These are phyloP conservation scores for Tylopilus subfusipes DNA, from an alignment of 768 basidiomycete genomes.

Conservation along the genomic window DNA sequence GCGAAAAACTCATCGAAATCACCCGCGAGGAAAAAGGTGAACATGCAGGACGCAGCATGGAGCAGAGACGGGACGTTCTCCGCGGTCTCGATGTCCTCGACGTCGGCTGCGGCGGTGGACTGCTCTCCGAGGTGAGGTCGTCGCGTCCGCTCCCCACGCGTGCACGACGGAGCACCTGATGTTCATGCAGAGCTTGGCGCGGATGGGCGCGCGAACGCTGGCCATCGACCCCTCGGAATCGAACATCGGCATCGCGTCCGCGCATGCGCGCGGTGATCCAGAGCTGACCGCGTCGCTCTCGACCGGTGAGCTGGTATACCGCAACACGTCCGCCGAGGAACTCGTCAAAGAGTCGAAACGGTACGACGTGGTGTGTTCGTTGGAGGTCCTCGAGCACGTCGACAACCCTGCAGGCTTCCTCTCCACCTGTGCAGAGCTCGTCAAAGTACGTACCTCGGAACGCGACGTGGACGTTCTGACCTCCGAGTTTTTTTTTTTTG, in stretches of 20 bases:
- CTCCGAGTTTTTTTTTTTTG: background rate
- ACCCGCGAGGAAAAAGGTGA: slow-evolving; percentile 51
- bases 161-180: background rate
- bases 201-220: slow-evolving; percentile 82
- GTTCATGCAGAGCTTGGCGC: slow-evolving; percentile 65
- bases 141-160: background rate
- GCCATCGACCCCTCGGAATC: slow-evolving; percentile 91
- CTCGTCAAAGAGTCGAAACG: slow-evolving; percentile 60
- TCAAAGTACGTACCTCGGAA: slow-evolving; percentile 60
- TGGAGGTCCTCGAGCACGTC: slow-evolving; percentile 98
- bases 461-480: slow-evolving; percentile 3
- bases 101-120: slow-evolving; percentile 93
- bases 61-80: slow-evolving; percentile 38
- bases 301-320: slow-evolving; percentile 53
- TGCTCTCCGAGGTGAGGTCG: slow-evolving; percentile 77
- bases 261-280: slow-evolving; percentile 80
- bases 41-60: slow-evolving; percentile 29
- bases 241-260: slow-evolving; percentile 80
- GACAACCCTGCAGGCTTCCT: slow-evolving; percentile 87
- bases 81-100: slow-evolving; percentile 74
- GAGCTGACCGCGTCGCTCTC: slow-evolving; percentile 37
- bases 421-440: slow-evolving; percentile 71
- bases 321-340: slow-evolving; percentile 70
- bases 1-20: slow-evolving; percentile 66
- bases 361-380: slow-evolving; percentile 92